phyloP scores from a whole-genome alignment of 176 grass and related monocot species.

The Aegilops tauschii region DNA sequence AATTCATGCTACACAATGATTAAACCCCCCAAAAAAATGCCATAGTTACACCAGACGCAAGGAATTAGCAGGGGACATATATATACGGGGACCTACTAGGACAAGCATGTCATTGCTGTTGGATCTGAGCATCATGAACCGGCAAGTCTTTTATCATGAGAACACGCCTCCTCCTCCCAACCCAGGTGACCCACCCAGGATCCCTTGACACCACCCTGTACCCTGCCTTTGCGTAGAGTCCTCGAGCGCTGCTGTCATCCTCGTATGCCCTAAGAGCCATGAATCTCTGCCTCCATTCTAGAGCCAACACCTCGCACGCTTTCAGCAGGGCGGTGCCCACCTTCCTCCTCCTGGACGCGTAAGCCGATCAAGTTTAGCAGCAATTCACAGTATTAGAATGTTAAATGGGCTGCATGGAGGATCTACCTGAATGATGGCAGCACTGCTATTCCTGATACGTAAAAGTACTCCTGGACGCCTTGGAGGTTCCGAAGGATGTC shows the following conservation, averaged over 20 bases:
- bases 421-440: slow-evolving; percentile 64
- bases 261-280: slow-evolving; percentile 75
- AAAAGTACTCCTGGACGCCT: slow-evolving; percentile 59
- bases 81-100: neutral
- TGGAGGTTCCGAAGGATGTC: slow-evolving; percentile 61
- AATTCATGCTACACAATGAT: neutral
- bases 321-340: slow-evolving; percentile 74
- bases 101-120: slow-evolving; percentile 20
- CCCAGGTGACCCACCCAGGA: slow-evolving; percentile 65
- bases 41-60: neutral
- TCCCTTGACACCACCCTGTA: slow-evolving; percentile 59
- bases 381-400: neutral
- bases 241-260: slow-evolving; percentile 57
- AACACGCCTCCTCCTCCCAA: slow-evolving; percentile 66
- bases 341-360: slow-evolving; percentile 57
- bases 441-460: slow-evolving; percentile 87
- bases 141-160: slow-evolving; percentile 70
- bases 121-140: slow-evolving; percentile 5
- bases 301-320: slow-evolving; percentile 62
- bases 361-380: neutral
- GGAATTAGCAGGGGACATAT: neutral
- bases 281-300: slow-evolving; percentile 59
- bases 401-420: neutral
- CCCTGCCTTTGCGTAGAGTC: slow-evolving; percentile 70
- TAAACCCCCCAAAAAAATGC: neutral